Percentiles rank a stretch among this genome's conserved stretches.
Evolutionary conservation across 2,329 filamentous ascomycete species (phyloP).

Genomic region (Cordyceps sp.): DNA sequence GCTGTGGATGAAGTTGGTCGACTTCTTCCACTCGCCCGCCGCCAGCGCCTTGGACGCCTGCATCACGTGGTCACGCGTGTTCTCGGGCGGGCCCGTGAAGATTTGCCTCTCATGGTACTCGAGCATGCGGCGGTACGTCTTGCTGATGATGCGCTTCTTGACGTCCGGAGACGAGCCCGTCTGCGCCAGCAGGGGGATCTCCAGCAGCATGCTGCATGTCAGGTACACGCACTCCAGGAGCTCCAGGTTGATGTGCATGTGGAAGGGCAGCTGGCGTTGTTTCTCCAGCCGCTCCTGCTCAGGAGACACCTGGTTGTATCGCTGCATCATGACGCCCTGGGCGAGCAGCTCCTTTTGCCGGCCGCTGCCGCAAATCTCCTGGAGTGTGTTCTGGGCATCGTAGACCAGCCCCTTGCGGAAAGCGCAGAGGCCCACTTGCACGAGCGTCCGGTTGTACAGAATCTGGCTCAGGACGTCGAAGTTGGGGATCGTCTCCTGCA

Average conservation of each 20-base stretch:
- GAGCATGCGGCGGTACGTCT: slow-evolving; percentile 97
- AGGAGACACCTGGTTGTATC: slow-evolving; percentile 88
- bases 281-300: slow-evolving; percentile 96
- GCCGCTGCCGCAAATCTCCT: slow-evolving; percentile 95
- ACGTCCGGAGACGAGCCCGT: slow-evolving; percentile 92
- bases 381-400: slow-evolving; percentile 91
- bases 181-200: slow-evolving; percentile 93
- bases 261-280: slow-evolving; percentile 94
- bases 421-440: slow-evolving; percentile 94
- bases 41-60: slow-evolving; percentile 95
- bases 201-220: slow-evolving; percentile 96
- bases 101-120: slow-evolving; percentile 99
- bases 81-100: slow-evolving; percentile 95
- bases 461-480: slow-evolving; percentile 97
- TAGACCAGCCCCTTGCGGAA: slow-evolving; percentile 96
- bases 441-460: slow-evolving; percentile 93
- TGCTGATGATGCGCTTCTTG: slow-evolving; percentile 96
- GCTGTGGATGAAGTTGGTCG: slow-evolving; percentile 79
- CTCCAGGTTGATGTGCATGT: slow-evolving; percentile 99
- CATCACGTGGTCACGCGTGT: slow-evolving; percentile 98
- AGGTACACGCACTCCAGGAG: slow-evolving; percentile 96
- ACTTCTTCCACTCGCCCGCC: slow-evolving; percentile 97
- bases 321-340: slow-evolving; percentile 95
- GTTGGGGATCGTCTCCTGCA: slow-evolving; percentile 91
- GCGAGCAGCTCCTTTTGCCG: slow-evolving; percentile 95